Evolutionary conservation across 768 basidiomycete genomes (phyloP).

Genomic region (Gyrodon lividus): DNA sequence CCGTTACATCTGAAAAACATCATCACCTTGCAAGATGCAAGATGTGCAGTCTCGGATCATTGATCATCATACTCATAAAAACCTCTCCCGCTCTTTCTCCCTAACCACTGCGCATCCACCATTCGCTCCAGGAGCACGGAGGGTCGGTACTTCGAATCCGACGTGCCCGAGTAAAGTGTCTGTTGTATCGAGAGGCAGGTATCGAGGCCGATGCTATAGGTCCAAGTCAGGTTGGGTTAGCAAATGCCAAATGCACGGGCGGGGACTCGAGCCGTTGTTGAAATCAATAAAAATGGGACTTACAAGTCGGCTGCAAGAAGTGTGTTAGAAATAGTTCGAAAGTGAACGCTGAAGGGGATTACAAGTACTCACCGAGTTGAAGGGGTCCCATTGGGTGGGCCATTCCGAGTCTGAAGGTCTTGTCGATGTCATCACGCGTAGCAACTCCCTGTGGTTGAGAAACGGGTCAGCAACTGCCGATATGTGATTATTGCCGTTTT

Average conservation of each 20-base stretch:
- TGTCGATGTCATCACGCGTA: constrained; percentile 92
- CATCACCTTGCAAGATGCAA: neutral
- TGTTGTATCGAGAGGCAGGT: constrained; percentile 94
- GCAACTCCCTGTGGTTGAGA: constrained; percentile 70
- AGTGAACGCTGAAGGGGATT: neutral
- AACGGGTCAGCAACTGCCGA: neutral
- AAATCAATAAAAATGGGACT: constrained; percentile 4
- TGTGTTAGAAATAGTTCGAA: constrained; percentile 2
- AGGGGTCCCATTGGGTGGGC: constrained; percentile 94
- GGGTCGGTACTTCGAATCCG: constrained; percentile 94
- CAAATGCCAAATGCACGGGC: neutral
- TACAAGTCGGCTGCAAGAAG: constrained; percentile 31
- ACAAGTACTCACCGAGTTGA: constrained; percentile 59
- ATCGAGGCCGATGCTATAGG: constrained; percentile 86
- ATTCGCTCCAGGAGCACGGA: constrained; percentile 87
- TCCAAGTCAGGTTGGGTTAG: neutral
- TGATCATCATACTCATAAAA: constrained; percentile 78
- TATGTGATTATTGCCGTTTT: neutral
- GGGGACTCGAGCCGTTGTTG: no score
- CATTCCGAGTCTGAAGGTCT: constrained; percentile 91
- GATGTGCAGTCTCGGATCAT: constrained; percentile 2
- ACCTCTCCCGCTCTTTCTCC: constrained; percentile 89
- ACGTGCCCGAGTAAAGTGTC: constrained; percentile 83
- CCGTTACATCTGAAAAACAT: neutral
- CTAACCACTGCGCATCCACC: constrained; percentile 96